Base-by-base conservation (phyloP, 805 yeast genomes). In the Cyberlindnera bimundalis region DNA sequence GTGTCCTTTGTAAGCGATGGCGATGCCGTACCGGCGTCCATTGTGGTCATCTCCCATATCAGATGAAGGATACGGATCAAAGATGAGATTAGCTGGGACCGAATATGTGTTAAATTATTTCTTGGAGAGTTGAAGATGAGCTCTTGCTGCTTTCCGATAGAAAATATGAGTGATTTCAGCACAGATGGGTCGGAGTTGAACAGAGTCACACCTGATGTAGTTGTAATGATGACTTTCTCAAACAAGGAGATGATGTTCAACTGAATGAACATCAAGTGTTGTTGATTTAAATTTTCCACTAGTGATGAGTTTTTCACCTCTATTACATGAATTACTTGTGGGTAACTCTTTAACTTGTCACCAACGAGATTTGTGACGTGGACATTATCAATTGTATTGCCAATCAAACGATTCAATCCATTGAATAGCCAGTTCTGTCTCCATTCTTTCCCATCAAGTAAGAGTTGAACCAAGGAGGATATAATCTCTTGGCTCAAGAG, bases 391-490 rank as follows among this genome's bases (percentile, higher is more conserved):
- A 47, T 40, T 44, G 74, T 76, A 47, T 75, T 73, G 1, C 86
- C 86, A 23, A 76, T 39, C 4, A 67, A 46, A 42, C 81, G 54
- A 53, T 76, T 79, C 34, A 81, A 58, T 0, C 86, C 84, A 49
- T 64, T 74, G 33, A 76, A 62, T 50, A 67, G 61, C 50, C 74
- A 68, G 43, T 67, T 72, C 4, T 59, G 60, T 30, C 60, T 59
- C 19, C 62, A 51, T 0, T 70, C 68, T 3, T 71, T 53, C 7
- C 73, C 79, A 18, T 70, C 68, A 12, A 69, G 53, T 20, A 70
- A 51, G 11, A 69, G 53, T 31, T 65, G 60, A 16, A 70, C 41
- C 17, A 73, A 46, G 4, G 68, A 55, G 23, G 55, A 56, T 13
- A 70, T 47, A 3, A 49, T 20, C 1, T 29, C 43, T 5, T 41